Evolutionary conservation across 441 rosid species (phyloP).

Genomic region (Adansonia rubrostipa): DNA sequence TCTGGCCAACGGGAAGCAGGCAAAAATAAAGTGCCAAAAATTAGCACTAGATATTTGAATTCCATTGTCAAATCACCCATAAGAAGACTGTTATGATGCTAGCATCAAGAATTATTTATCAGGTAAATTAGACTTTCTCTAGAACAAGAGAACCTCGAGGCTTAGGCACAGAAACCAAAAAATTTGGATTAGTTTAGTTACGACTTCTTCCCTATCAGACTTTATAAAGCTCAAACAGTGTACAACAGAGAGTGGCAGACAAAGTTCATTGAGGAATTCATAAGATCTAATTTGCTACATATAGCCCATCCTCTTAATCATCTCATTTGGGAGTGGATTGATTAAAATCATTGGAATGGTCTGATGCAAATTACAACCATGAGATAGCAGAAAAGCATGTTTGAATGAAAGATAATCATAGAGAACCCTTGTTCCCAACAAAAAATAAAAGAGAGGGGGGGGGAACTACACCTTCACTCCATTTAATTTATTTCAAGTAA

Average conservation of each 20-base stretch:
- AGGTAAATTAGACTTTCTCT: background rate
- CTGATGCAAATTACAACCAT: constrained; percentile 1
- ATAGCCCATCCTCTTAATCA: background rate
- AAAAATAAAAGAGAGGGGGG: background rate
- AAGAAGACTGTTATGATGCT: background rate
- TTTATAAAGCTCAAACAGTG: background rate
- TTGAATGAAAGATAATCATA: background rate
- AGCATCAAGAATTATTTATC: background rate
- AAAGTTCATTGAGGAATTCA: background rate
- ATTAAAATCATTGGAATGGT: background rate
- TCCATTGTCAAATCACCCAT: background rate
- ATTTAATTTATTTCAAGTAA: background rate
- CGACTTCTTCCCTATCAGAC: no score
- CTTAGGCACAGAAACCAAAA: background rate
- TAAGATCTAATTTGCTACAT: background rate
- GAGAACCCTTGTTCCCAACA: background rate
- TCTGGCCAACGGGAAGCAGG: background rate
- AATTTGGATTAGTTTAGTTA: background rate
- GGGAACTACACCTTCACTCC: background rate
- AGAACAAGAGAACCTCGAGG: background rate
- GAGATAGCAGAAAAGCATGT: constrained; percentile 1
- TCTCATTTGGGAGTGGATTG: background rate
- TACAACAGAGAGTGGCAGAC: background rate
- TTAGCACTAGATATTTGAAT: background rate
- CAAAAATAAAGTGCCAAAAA: background rate